Base-by-base conservation (phyloP, 2,329 filamentous ascomycete genomes). In the Waltergamsia citrina region DNA sequence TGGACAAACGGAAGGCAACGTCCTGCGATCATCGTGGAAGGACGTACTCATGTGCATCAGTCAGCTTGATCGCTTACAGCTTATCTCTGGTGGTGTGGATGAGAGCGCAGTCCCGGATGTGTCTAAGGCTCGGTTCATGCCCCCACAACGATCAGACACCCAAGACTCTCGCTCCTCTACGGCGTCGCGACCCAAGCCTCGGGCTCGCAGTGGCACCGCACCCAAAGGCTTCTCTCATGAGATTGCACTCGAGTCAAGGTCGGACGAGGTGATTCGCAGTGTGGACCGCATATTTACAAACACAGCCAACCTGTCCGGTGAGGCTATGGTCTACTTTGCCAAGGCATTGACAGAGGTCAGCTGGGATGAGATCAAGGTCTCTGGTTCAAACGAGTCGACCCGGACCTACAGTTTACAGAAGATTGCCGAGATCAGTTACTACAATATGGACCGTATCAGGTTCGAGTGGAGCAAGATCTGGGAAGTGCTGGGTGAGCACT, bases 401-500 rank as follows among this genome's bases (percentile, higher is more conserved):
- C 78, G 93, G 35, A 98, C 90, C 7, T 98, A 95, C 69, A 95
- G 88, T 62, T 65, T 98, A 41, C 92, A 98, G 53, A 98, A 98
- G 59, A 76, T 98, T 42, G 93, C 98, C 12, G 92, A 98, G 59
- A 96, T 98, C 57, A 94, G 86, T 56, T 95, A 94, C 59, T 98
- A 98, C 74, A 98, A 98, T 64, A 98, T 98, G 92, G 87, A 85
- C 38, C 80, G 92, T 67, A 90, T 98, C 23, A 82, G 92, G 48
- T 96, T 96, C 48, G 92, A 98, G 54, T 98, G 92, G 92, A 93
- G 84, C 10, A 90, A 83, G 48, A 94, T 98, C 39, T 99, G 92
- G 92, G 84, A 85, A 42, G 84, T 98, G 2, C 72, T 99, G n/a
- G 92, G 92, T 11, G 85, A 94, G 52, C 93, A 99, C 53, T 98